These are phyloP conservation scores for Penicillium odoratum DNA, from an alignment of 495 filamentous ascomycete species.

Conservation along the genomic window DNA sequence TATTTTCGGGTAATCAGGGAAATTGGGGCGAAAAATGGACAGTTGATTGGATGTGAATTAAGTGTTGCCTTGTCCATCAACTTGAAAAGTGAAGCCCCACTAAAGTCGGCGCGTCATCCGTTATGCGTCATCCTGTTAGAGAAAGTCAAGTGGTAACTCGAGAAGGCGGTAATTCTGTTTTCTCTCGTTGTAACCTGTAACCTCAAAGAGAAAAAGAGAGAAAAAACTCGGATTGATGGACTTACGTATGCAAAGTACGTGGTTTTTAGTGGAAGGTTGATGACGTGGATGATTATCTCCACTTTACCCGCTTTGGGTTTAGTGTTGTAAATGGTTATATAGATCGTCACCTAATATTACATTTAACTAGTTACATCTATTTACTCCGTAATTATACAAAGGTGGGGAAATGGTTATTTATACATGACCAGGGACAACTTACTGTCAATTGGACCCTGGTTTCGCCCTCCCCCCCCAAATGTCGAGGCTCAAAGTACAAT, in stretches of 20 bases:
- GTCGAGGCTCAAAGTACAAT: too few species aligned
- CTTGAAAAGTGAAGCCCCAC: neutral
- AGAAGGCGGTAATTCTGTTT: too few species aligned
- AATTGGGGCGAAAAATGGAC: neutral
- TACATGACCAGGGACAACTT: too few species aligned
- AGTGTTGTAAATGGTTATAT: neutral
- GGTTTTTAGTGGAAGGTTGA: constrained; percentile 8
- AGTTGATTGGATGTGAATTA: neutral
- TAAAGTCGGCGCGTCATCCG: neutral
- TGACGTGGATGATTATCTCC: constrained; percentile 28
- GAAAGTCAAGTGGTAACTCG: too few species aligned
- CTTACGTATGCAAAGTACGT: constrained; percentile 25
- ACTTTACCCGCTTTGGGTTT: constrained; percentile 7
- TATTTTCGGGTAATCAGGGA: neutral
- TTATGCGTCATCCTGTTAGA: too few species aligned
- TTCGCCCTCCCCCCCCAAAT: too few species aligned
- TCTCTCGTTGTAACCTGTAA: too few species aligned
- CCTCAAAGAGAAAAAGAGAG: neutral
- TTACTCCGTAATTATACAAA: too few species aligned
- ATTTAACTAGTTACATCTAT: too few species aligned
- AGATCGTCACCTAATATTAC: too few species aligned
- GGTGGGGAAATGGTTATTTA: too few species aligned
- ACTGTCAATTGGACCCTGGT: too few species aligned
- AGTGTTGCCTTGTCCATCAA: neutral
- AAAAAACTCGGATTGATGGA: neutral